phyloP scores from a whole-genome alignment of 1,139 yeast genomes.

The Kodamaea alishanica region DNA sequence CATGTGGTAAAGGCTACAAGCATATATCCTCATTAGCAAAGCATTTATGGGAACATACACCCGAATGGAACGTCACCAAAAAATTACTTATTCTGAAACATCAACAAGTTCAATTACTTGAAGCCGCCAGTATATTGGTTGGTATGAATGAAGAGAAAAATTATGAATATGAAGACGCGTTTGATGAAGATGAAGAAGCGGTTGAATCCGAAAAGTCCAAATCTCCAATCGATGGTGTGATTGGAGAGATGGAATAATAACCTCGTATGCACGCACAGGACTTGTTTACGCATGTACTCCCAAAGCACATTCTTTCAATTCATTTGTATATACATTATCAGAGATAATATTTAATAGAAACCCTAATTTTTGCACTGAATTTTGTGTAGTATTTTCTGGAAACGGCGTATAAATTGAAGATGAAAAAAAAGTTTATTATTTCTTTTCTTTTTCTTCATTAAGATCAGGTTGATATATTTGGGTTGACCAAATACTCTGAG shows the following conservation, averaged over 20 bases:
- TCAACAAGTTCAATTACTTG: slow-evolving; percentile 83
- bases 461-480: slow-evolving; percentile 1
- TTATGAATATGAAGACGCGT: too few relatives aligned
- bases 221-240: slow-evolving; percentile 16
- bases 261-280: too few relatives aligned
- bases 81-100: slow-evolving; percentile 80
- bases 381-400: neutral
- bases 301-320: too few relatives aligned
- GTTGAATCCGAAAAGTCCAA: too few relatives aligned
- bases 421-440: neutral
- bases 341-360: too few relatives aligned
- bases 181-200: too few relatives aligned
- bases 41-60: slow-evolving; percentile 79
- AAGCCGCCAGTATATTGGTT: slow-evolving; percentile 83
- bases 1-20: slow-evolving; percentile 87
- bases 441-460: slow-evolving; percentile 3
- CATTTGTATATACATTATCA: too few relatives aligned
- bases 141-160: slow-evolving; percentile 59
- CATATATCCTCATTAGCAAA: slow-evolving; percentile 78
- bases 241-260: slow-evolving; percentile 22
- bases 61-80: slow-evolving; percentile 86
- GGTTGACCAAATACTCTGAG: slow-evolving; percentile 6
- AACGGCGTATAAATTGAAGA: neutral
- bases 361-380: too few relatives aligned
- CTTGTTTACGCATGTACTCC: too few relatives aligned